Evolutionary conservation across 1,284 basidiomycete genomes (phyloP).

Genomic region (Malassezia sympodialis): DNA sequence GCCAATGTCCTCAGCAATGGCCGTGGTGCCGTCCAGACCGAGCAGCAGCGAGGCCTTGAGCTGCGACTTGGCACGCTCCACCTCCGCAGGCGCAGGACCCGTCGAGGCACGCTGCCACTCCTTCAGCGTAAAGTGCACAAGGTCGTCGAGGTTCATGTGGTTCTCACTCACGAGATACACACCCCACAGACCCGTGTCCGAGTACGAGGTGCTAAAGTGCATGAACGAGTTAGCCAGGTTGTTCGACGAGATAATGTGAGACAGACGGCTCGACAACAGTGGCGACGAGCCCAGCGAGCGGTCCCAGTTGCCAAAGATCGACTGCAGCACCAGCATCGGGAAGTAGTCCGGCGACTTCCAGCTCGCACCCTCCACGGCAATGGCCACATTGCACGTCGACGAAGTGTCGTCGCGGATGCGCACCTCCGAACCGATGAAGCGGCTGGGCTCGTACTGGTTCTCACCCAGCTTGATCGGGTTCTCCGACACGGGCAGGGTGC

Average conservation of each 20-base stretch:
- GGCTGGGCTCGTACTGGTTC: conserved; percentile 52
- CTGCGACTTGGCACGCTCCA: conserved; percentile 93
- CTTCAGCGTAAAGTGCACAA: conserved; percentile 83
- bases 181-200: conserved; percentile 98
- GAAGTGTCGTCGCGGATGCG: conserved; percentile 87
- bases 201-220: conserved; percentile 99
- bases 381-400: conserved; percentile 78
- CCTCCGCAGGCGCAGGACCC: conserved; percentile 71
- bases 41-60: conserved; percentile 88
- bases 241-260: conserved; percentile 80
- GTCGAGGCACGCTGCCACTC: conserved; percentile 97
- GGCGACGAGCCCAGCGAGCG: conserved; percentile 83
- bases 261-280: conserved; percentile 79
- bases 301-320: conserved; percentile 99
- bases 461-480: conserved; percentile 79
- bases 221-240: conserved; percentile 99
- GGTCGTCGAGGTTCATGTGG: conserved; percentile 73
- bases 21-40: conserved; percentile 84
- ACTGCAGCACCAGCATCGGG: conserved; percentile 97
- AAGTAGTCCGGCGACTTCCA: conserved; percentile 98
- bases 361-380: conserved; percentile 94
- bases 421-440: conserved; percentile 89
- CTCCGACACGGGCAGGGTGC: conserved; percentile 71
- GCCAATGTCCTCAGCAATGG: conserved; percentile 95
- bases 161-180: conserved; percentile 90